phyloP scores from a whole-genome alignment of 306 rosid genomes.

The Gynostemma pentaphyllum region DNA sequence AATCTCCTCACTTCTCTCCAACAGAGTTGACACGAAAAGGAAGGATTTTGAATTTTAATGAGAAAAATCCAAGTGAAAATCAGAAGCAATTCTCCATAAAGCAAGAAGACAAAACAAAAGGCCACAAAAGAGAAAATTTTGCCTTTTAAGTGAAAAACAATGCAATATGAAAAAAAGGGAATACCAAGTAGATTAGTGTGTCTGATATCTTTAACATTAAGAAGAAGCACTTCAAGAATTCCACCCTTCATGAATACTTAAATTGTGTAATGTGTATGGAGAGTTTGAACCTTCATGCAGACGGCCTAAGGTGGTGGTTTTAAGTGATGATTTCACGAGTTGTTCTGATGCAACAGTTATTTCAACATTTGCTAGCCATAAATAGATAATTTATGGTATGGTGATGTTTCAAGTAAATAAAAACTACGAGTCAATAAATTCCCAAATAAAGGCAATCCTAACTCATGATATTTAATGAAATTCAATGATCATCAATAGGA shows the following conservation, averaged over 20 bases:
- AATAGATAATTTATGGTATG: background rate
- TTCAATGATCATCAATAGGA: background rate
- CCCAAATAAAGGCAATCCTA: background rate
- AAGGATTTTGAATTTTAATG: background rate
- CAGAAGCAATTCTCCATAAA: no score
- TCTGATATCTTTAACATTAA: constrained; percentile 4
- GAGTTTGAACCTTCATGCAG: background rate
- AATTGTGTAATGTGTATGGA: background rate
- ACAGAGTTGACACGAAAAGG: background rate
- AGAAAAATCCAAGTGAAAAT: background rate
- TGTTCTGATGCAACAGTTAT: background rate
- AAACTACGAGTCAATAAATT: background rate
- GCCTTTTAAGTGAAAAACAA: background rate
- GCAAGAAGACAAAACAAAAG: background rate
- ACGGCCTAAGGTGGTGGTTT: background rate
- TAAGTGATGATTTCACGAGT: background rate
- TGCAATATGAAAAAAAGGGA: background rate
- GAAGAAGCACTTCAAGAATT: constrained; percentile 11
- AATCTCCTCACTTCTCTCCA: background rate
- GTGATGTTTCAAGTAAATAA: background rate
- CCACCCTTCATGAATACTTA: constrained; percentile 8
- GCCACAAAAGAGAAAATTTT: background rate
- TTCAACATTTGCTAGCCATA: background rate
- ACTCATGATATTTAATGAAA: background rate
- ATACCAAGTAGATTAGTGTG: constrained; percentile 1